Base-by-base conservation (phyloP, 2,329 filamentous ascomycete species). In the Cladophialophora carrionii region DNA sequence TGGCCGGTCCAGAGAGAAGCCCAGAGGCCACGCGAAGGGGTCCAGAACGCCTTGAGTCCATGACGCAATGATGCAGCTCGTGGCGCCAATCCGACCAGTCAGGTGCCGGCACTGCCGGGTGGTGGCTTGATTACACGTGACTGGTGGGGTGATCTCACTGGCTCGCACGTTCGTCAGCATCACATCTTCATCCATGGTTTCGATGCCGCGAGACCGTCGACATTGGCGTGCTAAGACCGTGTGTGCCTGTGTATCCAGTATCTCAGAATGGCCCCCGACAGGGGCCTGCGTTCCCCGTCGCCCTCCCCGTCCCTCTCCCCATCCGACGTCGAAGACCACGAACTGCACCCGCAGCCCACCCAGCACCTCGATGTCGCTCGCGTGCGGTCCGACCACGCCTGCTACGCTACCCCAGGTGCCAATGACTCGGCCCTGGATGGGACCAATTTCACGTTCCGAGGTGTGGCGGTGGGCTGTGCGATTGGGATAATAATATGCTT, bases 401-500 rank as follows among this genome's bases (percentile, higher is more conserved):
- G 69, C 46, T 71, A 71, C 58, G 68, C 66, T 22, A 57, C 12
- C 29, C 46, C 62, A 3, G 17, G 59, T 37, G 62, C 37, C 2
- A n/a, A 57, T 9, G 65, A 70, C n/a, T 74, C 74, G 14, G 78
- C 78, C 3, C 70, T 72, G 5, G 76, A 82, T 67, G 79, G 81
- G 5, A 85, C 85, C 54, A 92, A 92, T 79, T 97, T 99, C 79
- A 98, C 95, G 0, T 64, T 89, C 29, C 89, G 95, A 62, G 92
- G 92, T 57, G 83, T 98, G 46, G 75, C 87, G 4, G 91, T 91
- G 31, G 95, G 95, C 17, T 82, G 96, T 5, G 80, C 86, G 3
- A 95, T 99, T 68, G 95, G 95, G 48, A 86, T 95, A 4, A 82
- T 98, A 62, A 96, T 98, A 73, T 95, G 91, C 75, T 96, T 96